These are phyloP conservation scores for Nitzschia sp. DNA, from an alignment of 108 stramenopile genomes.

Conservation along the genomic window DNA sequence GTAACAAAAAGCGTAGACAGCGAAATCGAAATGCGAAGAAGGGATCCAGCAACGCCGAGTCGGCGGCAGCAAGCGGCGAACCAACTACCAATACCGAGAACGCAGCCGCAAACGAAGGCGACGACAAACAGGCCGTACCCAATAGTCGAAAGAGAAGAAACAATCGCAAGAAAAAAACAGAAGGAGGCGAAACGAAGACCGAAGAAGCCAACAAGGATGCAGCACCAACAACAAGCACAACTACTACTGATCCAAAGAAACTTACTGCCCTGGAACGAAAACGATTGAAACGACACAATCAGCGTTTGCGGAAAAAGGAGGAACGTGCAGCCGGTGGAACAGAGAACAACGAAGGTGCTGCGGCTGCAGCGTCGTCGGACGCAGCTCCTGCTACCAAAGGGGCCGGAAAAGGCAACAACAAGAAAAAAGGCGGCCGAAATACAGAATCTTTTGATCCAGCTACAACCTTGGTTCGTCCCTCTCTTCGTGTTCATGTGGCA, in stretches of 20 bases:
- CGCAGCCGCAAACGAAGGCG: neutral
- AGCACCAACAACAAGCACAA: neutral
- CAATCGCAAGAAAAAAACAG: neutral
- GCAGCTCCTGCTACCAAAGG: no score
- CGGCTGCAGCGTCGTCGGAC: neutral
- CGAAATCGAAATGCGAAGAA: neutral
- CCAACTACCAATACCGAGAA: neutral
- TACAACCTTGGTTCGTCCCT: constrained; percentile 76
- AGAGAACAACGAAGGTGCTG: neutral
- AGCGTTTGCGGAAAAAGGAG: neutral
- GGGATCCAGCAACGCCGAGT: neutral
- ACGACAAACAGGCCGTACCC: neutral
- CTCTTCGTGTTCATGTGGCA: constrained; percentile 62
- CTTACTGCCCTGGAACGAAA: neutral
- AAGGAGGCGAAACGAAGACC: neutral
- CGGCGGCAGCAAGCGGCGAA: neutral
- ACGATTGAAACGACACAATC: neutral
- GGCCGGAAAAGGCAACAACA: neutral
- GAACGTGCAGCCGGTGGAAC: neutral
- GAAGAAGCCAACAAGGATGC: neutral
- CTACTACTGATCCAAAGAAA: neutral
- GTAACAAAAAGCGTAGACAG: neutral
- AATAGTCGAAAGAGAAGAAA: neutral
- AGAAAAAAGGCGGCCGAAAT: neutral
- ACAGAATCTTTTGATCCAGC: constrained; percentile 65